Base-by-base conservation (phyloP, 768 basidiomycete species). In the Mycena olivaceomarginata region DNA sequence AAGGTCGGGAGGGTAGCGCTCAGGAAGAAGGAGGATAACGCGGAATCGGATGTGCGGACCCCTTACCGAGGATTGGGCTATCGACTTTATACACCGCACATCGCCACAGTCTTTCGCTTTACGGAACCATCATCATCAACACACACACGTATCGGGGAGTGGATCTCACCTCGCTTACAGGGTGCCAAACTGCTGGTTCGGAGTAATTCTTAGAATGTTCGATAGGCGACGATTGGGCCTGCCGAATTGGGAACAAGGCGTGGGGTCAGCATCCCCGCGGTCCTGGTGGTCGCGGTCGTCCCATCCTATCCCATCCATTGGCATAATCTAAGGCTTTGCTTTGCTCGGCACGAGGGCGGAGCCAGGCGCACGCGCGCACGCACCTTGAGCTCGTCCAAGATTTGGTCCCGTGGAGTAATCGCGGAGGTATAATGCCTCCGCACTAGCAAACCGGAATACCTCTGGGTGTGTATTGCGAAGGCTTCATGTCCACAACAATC, bases 201-300 rank as follows among this genome's bases (percentile, higher is more conserved):
- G 4, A 31, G 31, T 31, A 63, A 20, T n/a, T 63, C 22, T 63
- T 63, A 41, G 62, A 63, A 63, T 40, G 20, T 63, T 63, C 62
- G 62, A 63, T 41, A 31, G 31, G 4, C 31, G 4, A 31, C 31
- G 3, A 31, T 63, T 6, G 62, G n/a, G 11, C 7, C n/a, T 40
- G 2, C 62, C 62, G 62, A 5, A 63, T 63, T 63, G 41, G 48
- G 62, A 63, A 63, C 62, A 63, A 63, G 62, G 62, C 53, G n/a
- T 56, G 53, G 53, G n/a, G n/a, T 56, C 22, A 22, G 15, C 48
- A 56, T 22, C 53, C 53, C 53, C 53, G 53, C 53, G 53, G 53
- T 56, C n/a, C 15, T 56, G 62, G 12, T 16, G 48, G 7, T 51
- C 7, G 48, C 18, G 18, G 13, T 51, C 15, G 15, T 18, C 48